phyloP scores from a whole-genome alignment of 1,284 basidiomycete species.

The Heterobasidion occidentale region DNA sequence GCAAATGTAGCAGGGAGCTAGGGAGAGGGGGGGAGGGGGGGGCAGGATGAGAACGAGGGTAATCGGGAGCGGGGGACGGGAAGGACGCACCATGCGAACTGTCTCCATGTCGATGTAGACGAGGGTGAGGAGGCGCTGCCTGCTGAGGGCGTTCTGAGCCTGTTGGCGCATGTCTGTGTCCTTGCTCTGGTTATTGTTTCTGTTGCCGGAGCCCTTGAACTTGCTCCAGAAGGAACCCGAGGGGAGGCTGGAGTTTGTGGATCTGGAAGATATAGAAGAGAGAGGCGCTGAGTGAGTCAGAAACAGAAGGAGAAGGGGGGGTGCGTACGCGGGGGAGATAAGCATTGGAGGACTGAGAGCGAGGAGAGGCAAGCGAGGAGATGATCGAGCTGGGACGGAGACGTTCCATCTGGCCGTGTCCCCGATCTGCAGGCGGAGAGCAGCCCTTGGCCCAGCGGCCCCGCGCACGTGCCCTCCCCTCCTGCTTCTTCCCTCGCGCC shows the following conservation, averaged over 20 bases:
- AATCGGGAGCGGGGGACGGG: slow-evolving; percentile 3
- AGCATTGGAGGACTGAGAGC: slow-evolving; percentile 39
- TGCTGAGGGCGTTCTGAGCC: slow-evolving; percentile 42
- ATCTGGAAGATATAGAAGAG: slow-evolving; percentile 36
- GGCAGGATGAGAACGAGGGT: slow-evolving; percentile 8
- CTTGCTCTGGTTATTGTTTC: slow-evolving; percentile 32
- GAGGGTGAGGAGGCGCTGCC: slow-evolving; percentile 70
- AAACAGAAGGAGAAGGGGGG: slow-evolving; percentile 15
- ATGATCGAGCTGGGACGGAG: background rate
- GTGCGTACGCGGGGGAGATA: slow-evolving; percentile 68
- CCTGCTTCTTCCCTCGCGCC: background rate
- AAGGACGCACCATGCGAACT: slow-evolving; percentile 51
- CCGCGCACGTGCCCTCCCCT: background rate
- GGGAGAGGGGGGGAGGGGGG: background rate
- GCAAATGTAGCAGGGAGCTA: slow-evolving; percentile 58
- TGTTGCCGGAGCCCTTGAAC: slow-evolving; percentile 45
- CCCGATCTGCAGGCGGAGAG: background rate
- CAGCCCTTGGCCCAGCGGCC: background rate
- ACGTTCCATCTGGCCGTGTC: background rate
- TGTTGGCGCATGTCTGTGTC: slow-evolving; percentile 46
- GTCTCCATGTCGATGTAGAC: slow-evolving; percentile 81
- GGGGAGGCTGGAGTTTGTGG: slow-evolving; percentile 54
- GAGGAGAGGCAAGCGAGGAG: background rate
- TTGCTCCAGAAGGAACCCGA: slow-evolving; percentile 56
- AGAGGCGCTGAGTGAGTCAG: slow-evolving; percentile 13